Evolutionary conservation across 768 basidiomycete genomes (phyloP).

Genomic region (Mycena galericulata): DNA sequence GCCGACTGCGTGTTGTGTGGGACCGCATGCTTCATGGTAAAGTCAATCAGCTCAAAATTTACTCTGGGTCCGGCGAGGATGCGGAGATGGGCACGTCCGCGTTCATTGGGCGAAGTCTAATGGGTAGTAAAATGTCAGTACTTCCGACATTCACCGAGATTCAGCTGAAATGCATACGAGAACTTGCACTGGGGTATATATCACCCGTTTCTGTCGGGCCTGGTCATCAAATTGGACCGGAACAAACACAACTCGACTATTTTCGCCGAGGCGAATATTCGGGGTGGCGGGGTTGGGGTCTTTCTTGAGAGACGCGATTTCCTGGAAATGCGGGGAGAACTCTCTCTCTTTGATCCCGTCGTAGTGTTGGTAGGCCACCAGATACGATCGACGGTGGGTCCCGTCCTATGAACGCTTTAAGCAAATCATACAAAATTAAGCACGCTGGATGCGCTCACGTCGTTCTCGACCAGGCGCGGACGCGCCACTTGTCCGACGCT

Average conservation of each 20-base stretch:
- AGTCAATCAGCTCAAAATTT: conserved; percentile 21
- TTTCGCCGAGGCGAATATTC: background rate
- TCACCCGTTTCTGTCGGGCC: background rate
- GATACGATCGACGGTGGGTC: conserved; percentile 18
- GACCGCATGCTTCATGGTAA: background rate
- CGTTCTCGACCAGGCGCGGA: conserved; percentile 15
- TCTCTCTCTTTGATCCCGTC: conserved; percentile 2
- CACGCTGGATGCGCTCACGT: background rate
- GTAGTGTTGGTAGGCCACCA: conserved; percentile 12
- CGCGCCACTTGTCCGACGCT: conserved; percentile 7
- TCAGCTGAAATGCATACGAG: conserved; percentile 18
- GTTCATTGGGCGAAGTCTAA: conserved; percentile 26
- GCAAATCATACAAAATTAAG: background rate
- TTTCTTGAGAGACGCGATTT: conserved; percentile 20
- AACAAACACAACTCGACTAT: conserved; percentile 15
- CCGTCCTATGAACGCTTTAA: conserved; percentile 19
- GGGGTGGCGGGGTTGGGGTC: conserved; percentile 1
- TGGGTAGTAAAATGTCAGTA: background rate
- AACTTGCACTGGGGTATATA: conserved; percentile 24
- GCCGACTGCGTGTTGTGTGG: conserved; percentile 16
- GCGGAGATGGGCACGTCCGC: conserved; percentile 12
- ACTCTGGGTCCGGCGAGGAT: conserved; percentile 21
- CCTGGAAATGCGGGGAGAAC: conserved; percentile 24
- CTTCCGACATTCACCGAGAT: background rate
- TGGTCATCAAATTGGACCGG: conserved; percentile 1